These are phyloP conservation scores for Cordyceps javanica DNA, from an alignment of 2,329 filamentous ascomycete genomes.

Conservation along the genomic window DNA sequence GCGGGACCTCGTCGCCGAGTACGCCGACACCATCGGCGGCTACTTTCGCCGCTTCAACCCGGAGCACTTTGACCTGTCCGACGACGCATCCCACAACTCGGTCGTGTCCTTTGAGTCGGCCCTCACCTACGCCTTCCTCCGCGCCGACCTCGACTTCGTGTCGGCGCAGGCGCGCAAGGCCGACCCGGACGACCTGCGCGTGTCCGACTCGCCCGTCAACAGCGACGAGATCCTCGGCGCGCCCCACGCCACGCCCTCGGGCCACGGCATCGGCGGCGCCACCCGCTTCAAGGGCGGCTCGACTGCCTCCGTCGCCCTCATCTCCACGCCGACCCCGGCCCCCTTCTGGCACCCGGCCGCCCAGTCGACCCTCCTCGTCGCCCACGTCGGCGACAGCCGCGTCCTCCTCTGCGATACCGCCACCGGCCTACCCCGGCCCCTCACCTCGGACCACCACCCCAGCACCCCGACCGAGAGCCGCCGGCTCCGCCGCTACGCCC, in stretches of 20 bases:
- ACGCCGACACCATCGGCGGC: conserved; percentile 80
- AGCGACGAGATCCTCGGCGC: conserved; percentile 73
- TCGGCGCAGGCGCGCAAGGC: conserved; percentile 79
- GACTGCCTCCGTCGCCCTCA: conserved; percentile 81
- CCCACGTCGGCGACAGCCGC: conserved; percentile 90
- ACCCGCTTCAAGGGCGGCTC: conserved; percentile 88
- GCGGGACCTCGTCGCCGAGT: conserved; percentile 64
- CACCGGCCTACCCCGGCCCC: conserved; percentile 70
- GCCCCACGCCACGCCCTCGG: conserved; percentile 47
- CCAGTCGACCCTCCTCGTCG: conserved; percentile 75
- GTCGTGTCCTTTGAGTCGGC: conserved; percentile 66
- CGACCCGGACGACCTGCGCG: conserved; percentile 63
- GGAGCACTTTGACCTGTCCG: conserved; percentile 56
- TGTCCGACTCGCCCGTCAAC: conserved; percentile 74
- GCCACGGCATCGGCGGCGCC: conserved; percentile 62
- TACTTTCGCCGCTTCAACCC: conserved; percentile 92
- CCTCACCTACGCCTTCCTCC: conserved; percentile 86
- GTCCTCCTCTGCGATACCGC: conserved; percentile 83
- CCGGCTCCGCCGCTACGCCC: conserved; percentile 76
- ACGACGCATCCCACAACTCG: conserved; percentile 23
- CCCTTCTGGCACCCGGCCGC: conserved; percentile 94
- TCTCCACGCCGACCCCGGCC: conserved; percentile 83
- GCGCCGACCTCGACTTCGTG: conserved; percentile 91
- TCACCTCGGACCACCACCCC: conserved; percentile 91
- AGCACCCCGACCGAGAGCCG: conserved; percentile 78